A percentile compares a stretch with the other conserved stretches of the same genome.
Conservation (phyloP, 164 flowering plant genomes). For the Annona cherimola region DNA sequence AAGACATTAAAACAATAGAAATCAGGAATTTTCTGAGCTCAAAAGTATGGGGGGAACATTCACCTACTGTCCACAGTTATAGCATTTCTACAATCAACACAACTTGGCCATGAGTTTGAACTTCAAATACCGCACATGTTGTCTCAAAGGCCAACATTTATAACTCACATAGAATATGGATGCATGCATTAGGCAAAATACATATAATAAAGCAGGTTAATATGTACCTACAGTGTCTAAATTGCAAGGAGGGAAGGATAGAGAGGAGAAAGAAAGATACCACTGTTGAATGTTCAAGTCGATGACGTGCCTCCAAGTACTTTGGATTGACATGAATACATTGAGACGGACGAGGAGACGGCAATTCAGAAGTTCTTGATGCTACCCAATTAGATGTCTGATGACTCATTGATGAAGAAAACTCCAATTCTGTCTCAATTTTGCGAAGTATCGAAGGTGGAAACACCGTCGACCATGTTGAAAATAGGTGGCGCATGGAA, state of each 20-base stretch:
- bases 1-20: neutral
- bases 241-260: neutral
- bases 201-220: neutral
- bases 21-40: neutral
- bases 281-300: conserved; percentile 40
- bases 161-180: too few species aligned
- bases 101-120: neutral
- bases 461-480: conserved; percentile 88
- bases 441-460: conserved; percentile 55
- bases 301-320: conserved; percentile 68
- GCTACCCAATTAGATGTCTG: conserved; percentile 41
- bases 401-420: conserved; percentile 38
- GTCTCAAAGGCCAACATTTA: neutral
- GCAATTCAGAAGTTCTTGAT: conserved; percentile 55
- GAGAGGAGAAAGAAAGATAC: conserved; percentile 16
- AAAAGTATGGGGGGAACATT: neutral
- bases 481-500: conserved; percentile 88
- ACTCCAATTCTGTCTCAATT: conserved; percentile 58
- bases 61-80: neutral
- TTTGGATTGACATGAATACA: conserved; percentile 97
- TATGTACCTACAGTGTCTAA: neutral
- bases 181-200: neutral
- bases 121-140: neutral
- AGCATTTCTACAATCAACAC: too few species aligned
- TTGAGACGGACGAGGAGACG: conserved; percentile 65